Base-by-base conservation (phyloP, 768 basidiomycete genomes). In the Termitomyces heimii region DNA sequence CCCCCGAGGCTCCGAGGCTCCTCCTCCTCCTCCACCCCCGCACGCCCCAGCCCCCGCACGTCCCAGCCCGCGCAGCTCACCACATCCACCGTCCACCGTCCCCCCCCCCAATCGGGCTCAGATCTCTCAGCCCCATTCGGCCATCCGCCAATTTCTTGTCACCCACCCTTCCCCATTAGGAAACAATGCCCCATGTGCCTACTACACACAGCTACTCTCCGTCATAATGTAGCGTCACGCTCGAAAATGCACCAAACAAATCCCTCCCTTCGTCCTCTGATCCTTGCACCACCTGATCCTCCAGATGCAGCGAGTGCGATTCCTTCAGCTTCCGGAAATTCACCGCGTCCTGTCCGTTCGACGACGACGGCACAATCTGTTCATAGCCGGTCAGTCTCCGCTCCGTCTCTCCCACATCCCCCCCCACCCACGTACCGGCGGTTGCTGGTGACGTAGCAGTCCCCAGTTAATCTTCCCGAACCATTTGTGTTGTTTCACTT, bases 401-500 rank as follows among this genome's bases (percentile, higher is more conserved):
- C 54, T 51, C 57, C 42, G 22, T 49, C n/a, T n/a, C n/a, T n/a
- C n/a, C n/a, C 49, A 60, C 39, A 5, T n/a, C 9, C 8, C 39
- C 9, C 8, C 0, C 39, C n/a, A 9, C 4, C 14, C 9, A 16
- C 54, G 26, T 73, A 95, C 92, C 75, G 97, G 97, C 54, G 97
- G 97, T 68, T 85, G 86, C 63, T 84, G 88, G 72, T 98, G 89
- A 64, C 97, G 82, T 68, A 99, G 74, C 55, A 99, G 77, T 24
- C 96, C 97, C 97, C 96, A 99, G 74, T 93, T 95, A 68, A 96
- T 86, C 66, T 93, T 94, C 29, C 78, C 76, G 76, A 99, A 99
- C 97, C 97, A 99, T 70, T 92, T 94, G 81, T 98, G 97, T 57
- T 91, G 88, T 77, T 98, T 99, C 65, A 99, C 94, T 73, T 99